Base-by-base conservation (phyloP, 192 early-diverging fungal genomes). In the Chytriomyces sp. region DNA sequence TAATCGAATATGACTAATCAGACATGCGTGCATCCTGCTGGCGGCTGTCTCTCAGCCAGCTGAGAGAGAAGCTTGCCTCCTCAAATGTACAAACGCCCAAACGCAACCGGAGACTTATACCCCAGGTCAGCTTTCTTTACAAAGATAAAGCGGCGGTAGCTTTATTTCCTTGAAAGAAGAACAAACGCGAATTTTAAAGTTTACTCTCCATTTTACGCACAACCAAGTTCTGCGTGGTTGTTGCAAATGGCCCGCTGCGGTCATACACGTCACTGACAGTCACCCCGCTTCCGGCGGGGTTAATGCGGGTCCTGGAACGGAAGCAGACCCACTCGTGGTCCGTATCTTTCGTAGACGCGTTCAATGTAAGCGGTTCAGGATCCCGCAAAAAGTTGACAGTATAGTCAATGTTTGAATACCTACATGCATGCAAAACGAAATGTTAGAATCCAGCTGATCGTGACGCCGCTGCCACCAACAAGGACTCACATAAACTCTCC, bases 341-440 rank as follows among this genome's bases (percentile, higher is more conserved):
- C 2, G 35, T 35, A 57, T 57, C 53, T 57, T 57, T 57, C 35
- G 35, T 35, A 35, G 35, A 35, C 20, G 13, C 53, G 20, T 57
- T 57, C 53, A 57, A 2, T 20, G 20, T n/a, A 1, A 20, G 16
- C 53, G 53, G 20, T 13, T 57, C 53, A 13, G 53, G 53, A 13
- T 57, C 53, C 53, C 53, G 53, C 13, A n/a, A 57, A 57, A 57
- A 57, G 53, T 57, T 57, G 53, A 57, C 20, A n/a, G 53, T 57
- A 5, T 57, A 57, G 20, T 57, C 53, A 57, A 57, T 57, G 20
- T 57, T 57, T 13, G 53, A 57, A 20, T 57, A 57, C 13, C 53
- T 57, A 5, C 16, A 57, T 57, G 53, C 13, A 57, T n/a, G 53
- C 53, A 20, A 20, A 13, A 13, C 20, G 20, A 57, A 20, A 57